These are phyloP conservation scores for Aspergillus fumigatiaffinis DNA, from an alignment of 2,329 filamentous ascomycete genomes.

Conservation along the genomic window DNA sequence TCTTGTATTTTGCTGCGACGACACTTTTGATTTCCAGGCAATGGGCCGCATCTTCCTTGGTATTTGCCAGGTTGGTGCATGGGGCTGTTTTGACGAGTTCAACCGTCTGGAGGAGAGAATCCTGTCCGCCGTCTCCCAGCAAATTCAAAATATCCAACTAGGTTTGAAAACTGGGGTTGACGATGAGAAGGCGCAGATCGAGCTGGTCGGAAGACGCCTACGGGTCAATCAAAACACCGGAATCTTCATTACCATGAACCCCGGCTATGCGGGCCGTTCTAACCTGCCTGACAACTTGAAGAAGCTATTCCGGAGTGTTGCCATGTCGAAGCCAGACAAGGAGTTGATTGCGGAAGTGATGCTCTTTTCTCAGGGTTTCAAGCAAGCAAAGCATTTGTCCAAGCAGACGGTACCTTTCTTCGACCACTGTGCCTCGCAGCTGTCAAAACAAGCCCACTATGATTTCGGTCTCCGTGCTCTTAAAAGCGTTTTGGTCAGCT, in stretches of 20 bases:
- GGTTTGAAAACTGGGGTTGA: constrained; percentile 81
- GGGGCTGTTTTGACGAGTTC: constrained; percentile 99
- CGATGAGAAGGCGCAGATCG: constrained; percentile 83
- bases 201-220: constrained; percentile 86
- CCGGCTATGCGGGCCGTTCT: constrained; percentile 94
- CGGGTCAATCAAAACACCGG: constrained; percentile 89
- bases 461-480: constrained; percentile 96
- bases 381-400: constrained; percentile 87
- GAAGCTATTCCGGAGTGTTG: constrained; percentile 98
- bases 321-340: constrained; percentile 99
- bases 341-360: constrained; percentile 99
- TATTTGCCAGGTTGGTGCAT: constrained; percentile 97
- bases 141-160: constrained; percentile 98
- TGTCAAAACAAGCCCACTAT: constrained; percentile 98
- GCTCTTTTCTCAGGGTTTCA: constrained; percentile 99
- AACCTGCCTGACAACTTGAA: constrained; percentile 98
- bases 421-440: constrained; percentile 72
- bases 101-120: constrained; percentile 98
- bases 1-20: constrained; percentile 98
- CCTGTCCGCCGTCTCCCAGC: constrained; percentile 94
- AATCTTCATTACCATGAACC: constrained; percentile 99
- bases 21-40: constrained; percentile 98
- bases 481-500: constrained; percentile 98
- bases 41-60: constrained; percentile 99
- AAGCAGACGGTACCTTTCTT: constrained; percentile 98